Evolutionary conservation across 257 asterid species (phyloP).

Genomic region (Ajuga chamaepitys): DNA sequence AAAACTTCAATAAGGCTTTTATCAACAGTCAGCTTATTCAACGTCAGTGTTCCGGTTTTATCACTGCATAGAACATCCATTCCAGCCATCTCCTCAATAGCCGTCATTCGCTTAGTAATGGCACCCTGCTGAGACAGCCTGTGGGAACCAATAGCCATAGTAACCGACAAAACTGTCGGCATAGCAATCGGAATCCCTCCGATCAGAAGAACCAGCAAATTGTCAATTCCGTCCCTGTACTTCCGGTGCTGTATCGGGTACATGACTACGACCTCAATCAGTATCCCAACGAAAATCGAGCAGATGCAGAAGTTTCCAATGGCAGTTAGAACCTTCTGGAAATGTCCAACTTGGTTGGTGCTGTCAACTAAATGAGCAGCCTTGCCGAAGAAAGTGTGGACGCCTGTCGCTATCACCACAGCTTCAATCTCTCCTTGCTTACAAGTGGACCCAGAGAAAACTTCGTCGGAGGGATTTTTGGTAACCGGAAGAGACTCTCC

Average conservation of each 20-base stretch:
- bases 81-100: conserved; percentile 96
- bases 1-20: conserved; percentile 63
- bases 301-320: conserved; percentile 94
- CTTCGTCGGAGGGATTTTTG: conserved; percentile 70
- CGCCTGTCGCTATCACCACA: conserved; percentile 91
- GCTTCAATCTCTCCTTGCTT: conserved; percentile 96
- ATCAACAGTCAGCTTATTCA: conserved; percentile 82
- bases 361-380: conserved; percentile 96
- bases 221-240: conserved; percentile 88
- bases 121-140: conserved; percentile 91
- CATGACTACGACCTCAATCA: conserved; percentile 72
- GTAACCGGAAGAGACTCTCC: conserved; percentile 94
- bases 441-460: conserved; percentile 92
- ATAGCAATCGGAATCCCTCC: conserved; percentile 97
- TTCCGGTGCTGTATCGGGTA: conserved; percentile 84
- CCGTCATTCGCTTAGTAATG: conserved; percentile 91
- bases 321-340: conserved; percentile 88
- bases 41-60: conserved; percentile 83
- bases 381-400: conserved; percentile 94
- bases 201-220: conserved; percentile 73
- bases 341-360: conserved; percentile 91
- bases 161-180: conserved; percentile 91
- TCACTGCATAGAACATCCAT: conserved; percentile 97
- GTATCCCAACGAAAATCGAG: conserved; percentile 74
- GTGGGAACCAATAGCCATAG: conserved; percentile 96